phyloP scores from a whole-genome alignment of 2,329 filamentous ascomycete species.

The Fonsecaea erecta region DNA sequence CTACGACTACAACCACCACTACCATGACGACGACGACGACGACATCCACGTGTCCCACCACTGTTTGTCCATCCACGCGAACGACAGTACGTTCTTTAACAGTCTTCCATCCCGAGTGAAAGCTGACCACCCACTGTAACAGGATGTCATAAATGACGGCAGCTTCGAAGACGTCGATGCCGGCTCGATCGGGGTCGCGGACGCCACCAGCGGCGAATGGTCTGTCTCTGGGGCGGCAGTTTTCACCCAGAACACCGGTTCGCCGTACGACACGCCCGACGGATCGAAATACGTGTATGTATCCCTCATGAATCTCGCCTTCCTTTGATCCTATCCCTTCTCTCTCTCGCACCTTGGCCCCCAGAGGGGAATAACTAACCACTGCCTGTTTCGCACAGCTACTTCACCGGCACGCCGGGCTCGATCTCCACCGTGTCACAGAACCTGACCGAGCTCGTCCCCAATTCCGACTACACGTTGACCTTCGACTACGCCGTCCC shows the following conservation, averaged over 20 bases:
- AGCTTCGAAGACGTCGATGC: slow-evolving; percentile 1
- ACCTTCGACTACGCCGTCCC: slow-evolving; percentile 8
- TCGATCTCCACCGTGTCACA: neutral
- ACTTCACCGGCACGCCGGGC: neutral
- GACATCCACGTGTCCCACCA: neutral
- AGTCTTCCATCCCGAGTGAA: neutral
- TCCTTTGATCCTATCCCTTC: no score
- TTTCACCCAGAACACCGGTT: slow-evolving; percentile 2
- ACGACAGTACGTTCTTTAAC: neutral
- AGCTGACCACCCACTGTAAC: neutral
- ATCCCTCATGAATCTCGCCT: no score
- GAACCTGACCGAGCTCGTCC: slow-evolving; percentile 1
- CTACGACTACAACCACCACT: neutral
- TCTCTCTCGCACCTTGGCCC: no score
- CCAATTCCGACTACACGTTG: neutral
- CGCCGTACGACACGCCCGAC: neutral
- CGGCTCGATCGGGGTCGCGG: neutral
- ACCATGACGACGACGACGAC: neutral
- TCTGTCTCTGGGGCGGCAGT: neutral
- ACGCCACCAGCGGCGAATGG: slow-evolving; percentile 6
- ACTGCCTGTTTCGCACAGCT: neutral
- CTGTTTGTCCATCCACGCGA: slow-evolving; percentile 1
- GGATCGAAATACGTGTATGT: slow-evolving; percentile 10
- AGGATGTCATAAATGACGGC: slow-evolving; percentile 8
- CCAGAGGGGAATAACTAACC: neutral